A percentile compares a stretch with the other conserved stretches of the same genome.
Conservation (phyloP, 495 filamentous ascomycete genomes). For the Aspergillus cavernicola region DNA sequence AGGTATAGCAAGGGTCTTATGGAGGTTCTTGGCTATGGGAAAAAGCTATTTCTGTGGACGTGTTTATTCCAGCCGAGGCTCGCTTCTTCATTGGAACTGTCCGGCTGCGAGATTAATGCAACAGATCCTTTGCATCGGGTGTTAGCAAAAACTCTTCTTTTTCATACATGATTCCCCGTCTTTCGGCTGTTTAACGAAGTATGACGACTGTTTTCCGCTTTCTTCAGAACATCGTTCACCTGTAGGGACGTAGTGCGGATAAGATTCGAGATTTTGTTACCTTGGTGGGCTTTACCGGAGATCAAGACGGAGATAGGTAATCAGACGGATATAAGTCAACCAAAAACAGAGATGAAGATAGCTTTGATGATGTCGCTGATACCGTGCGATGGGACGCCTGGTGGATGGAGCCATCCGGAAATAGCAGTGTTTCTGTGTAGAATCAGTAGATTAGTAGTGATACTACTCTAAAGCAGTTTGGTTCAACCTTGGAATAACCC, state of each 20-base stretch:
- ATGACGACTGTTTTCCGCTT: constrained; percentile 36
- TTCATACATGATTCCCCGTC: constrained; percentile 29
- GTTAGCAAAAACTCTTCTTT: constrained; percentile 41
- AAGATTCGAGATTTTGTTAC: too few relatives aligned
- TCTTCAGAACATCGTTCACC: constrained; percentile 4
- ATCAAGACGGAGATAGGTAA: too few relatives aligned
- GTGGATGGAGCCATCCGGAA: too few relatives aligned
- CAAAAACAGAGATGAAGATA: too few relatives aligned
- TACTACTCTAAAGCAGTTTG: too few relatives aligned
- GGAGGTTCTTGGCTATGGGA: constrained; percentile 36
- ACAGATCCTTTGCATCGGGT: constrained; percentile 39
- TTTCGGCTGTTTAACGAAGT: constrained; percentile 43
- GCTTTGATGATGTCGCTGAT: too few relatives aligned
- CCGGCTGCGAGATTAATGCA: constrained; percentile 40
- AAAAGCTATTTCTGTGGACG: constrained; percentile 26
- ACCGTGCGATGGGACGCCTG: too few relatives aligned
- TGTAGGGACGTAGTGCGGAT: constrained; percentile 1
- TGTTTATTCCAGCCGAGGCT: constrained; percentile 40
- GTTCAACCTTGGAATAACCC: too few relatives aligned
- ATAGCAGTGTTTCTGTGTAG: too few relatives aligned
- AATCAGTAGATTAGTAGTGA: too few relatives aligned
- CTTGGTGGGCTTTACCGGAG: too few relatives aligned
- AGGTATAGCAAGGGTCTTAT: constrained; percentile 29
- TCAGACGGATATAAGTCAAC: too few relatives aligned
- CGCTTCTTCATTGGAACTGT: constrained; percentile 28